A percentile compares a stretch with the other conserved stretches of the same genome.
Evolutionary conservation across 2,329 filamentous ascomycete species (phyloP).

Genomic region (Mollisia scopiformis): DNA sequence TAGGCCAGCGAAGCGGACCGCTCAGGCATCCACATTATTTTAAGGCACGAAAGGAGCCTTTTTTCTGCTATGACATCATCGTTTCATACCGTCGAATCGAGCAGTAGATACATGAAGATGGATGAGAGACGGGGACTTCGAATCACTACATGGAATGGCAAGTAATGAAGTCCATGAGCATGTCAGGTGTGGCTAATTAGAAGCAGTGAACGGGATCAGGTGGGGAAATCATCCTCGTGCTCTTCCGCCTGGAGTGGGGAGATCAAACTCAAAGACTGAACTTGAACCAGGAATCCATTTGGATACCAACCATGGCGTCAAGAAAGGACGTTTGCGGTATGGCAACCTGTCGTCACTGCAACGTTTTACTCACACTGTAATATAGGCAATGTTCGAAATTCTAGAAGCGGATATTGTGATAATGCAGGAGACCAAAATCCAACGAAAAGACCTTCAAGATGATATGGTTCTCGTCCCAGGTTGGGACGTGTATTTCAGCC

Average conservation of each 20-base stretch:
- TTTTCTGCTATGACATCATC: no score
- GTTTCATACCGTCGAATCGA: not conserved
- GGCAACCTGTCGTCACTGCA: conserved; percentile 5
- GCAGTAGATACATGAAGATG: not conserved
- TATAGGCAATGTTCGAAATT: conserved; percentile 87
- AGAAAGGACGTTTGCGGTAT: conserved; percentile 69
- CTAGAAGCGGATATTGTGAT: conserved; percentile 91
- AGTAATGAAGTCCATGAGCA: conserved; percentile 27
- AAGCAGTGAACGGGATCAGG: conserved; percentile 78
- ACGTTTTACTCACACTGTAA: not conserved
- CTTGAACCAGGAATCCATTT: conserved; percentile 69
- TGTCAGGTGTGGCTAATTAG: conserved; percentile 15
- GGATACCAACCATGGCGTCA: conserved; percentile 83
- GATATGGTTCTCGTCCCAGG: conserved; percentile 95
- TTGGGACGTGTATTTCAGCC: conserved; percentile 95
- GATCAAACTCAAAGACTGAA: not conserved
- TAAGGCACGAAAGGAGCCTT: no score
- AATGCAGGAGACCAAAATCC: conserved; percentile 96
- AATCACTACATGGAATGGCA: conserved; percentile 88
- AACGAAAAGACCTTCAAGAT: conserved; percentile 86
- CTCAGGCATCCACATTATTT: no score
- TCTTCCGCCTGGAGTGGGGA: not conserved
- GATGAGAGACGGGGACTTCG: conserved; percentile 65
- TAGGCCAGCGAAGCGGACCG: no score
- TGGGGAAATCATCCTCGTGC: conserved; percentile 37